Conservation (phyloP, 129 eudicot species). For the Escallonia rubra region DNA sequence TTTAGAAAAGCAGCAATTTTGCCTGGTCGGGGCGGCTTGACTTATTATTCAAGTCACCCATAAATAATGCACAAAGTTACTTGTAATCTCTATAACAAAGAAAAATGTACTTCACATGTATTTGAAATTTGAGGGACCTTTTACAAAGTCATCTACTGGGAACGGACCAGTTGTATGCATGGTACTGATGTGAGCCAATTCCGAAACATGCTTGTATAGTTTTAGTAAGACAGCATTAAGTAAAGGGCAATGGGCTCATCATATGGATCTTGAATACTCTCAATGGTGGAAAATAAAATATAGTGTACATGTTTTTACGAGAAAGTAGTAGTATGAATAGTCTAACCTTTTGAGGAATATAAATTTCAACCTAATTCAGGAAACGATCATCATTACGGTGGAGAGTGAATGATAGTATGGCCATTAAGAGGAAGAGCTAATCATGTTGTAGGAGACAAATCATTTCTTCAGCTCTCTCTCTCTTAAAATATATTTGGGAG, state of each 20-base stretch:
- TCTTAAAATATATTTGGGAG: neutral
- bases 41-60: no score
- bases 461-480: neutral
- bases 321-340: neutral
- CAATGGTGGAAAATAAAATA: neutral
- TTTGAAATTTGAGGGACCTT: neutral
- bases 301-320: neutral
- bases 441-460: neutral
- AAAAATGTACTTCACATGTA: neutral
- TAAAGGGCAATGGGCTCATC: neutral
- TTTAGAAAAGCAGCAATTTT: neutral
- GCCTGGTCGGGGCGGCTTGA: no score
- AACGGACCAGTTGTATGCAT: neutral
- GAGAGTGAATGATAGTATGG: neutral
- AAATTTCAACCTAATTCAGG: neutral
- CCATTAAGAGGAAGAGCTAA: neutral
- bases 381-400: neutral
- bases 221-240: slow-evolving; percentile 5
- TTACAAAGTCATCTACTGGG: neutral
- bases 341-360: neutral
- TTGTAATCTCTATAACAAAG: neutral
- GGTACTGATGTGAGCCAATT: slow-evolving; percentile 1
- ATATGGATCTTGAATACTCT: neutral
- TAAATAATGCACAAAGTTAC: no score
- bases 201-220: neutral